Conservation (phyloP, 75 land plant genomes). For the Selaginella tamariscina region DNA sequence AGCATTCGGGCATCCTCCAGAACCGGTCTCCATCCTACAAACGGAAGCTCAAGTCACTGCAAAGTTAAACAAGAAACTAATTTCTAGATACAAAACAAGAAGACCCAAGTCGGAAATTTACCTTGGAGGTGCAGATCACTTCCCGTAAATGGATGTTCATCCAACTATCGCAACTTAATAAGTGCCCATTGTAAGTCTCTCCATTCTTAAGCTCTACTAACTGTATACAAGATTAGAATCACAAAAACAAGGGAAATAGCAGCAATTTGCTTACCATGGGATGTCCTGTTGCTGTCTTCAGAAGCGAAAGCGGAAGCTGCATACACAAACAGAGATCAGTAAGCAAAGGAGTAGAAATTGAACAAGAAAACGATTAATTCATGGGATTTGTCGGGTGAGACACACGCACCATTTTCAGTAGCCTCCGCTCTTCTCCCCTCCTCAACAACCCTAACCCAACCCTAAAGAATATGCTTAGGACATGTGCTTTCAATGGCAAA, state of each 20-base stretch:
- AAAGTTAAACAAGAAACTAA: constrained; percentile 1
- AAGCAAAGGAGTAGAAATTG: background rate
- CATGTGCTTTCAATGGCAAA: background rate
- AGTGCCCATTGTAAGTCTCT: constrained; percentile 12
- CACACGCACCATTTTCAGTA: background rate
- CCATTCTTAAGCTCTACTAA: constrained; percentile 12
- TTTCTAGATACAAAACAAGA: background rate
- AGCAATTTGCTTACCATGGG: constrained; percentile 61
- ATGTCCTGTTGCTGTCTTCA: constrained; percentile 95
- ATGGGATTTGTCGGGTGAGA: background rate
- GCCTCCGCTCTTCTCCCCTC: background rate
- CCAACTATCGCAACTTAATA: constrained; percentile 5
- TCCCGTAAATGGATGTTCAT: constrained; percentile 12
- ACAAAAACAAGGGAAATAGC: background rate
- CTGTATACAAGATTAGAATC: constrained; percentile 14
- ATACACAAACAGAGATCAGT: constrained; percentile 1
- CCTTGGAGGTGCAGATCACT: constrained; percentile 12
- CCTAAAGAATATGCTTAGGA: background rate
- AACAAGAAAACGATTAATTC: background rate
- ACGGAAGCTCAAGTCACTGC: background rate
- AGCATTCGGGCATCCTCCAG: constrained; percentile 12
- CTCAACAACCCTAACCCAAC: background rate
- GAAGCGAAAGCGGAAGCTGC: constrained; percentile 85
- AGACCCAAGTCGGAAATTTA: background rate
- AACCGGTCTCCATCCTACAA: constrained; percentile 8